Percentiles rank a stretch among this genome's conserved stretches.
Evolutionary conservation across 345 rosid species (phyloP).

Genomic region (Acer negundo): DNA sequence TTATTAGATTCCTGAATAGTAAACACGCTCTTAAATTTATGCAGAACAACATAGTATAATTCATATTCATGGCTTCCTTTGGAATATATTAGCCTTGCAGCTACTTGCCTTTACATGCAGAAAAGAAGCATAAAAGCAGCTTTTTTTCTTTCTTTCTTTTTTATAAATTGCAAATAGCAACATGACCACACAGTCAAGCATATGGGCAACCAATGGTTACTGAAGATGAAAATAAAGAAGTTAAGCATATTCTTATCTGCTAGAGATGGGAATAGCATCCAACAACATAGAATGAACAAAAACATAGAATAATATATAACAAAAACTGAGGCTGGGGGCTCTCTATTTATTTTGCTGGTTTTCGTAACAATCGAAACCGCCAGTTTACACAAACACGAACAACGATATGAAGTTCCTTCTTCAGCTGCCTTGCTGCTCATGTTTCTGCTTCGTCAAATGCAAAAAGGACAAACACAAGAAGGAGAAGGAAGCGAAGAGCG

Average conservation of each 20-base stretch:
- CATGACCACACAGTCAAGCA: slow-evolving; percentile 16
- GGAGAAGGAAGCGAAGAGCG: slow-evolving; percentile 32
- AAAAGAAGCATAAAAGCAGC: slow-evolving; percentile 3
- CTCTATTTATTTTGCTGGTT: slow-evolving; percentile 21
- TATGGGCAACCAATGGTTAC: slow-evolving; percentile 6
- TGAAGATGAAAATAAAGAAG: slow-evolving; percentile 26
- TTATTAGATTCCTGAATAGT: no score
- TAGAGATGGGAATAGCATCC: slow-evolving; percentile 37
- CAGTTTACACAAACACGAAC: not conserved
- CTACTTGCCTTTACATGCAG: not conserved
- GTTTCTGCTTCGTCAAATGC: slow-evolving; percentile 52
- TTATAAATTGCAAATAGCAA: not conserved
- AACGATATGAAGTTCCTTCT: slow-evolving; percentile 46
- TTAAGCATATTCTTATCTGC: slow-evolving; percentile 36
- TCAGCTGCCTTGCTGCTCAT: slow-evolving; percentile 46
- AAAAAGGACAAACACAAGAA: slow-evolving; percentile 42
- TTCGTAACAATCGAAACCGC: slow-evolving; percentile 22
- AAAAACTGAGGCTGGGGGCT: slow-evolving; percentile 17
- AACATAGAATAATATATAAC: not conserved
- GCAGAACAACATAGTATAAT: not conserved
- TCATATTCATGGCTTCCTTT: not conserved
- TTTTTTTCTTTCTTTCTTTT: not conserved
- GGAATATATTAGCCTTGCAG: not conserved
- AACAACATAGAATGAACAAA: slow-evolving; percentile 19
- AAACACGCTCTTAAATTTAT: no score